Percentiles rank a stretch among this genome's conserved stretches.
Evolutionary conservation across 176 grass and related monocot genomes (phyloP).

Genomic region (Carex myosuroides): DNA sequence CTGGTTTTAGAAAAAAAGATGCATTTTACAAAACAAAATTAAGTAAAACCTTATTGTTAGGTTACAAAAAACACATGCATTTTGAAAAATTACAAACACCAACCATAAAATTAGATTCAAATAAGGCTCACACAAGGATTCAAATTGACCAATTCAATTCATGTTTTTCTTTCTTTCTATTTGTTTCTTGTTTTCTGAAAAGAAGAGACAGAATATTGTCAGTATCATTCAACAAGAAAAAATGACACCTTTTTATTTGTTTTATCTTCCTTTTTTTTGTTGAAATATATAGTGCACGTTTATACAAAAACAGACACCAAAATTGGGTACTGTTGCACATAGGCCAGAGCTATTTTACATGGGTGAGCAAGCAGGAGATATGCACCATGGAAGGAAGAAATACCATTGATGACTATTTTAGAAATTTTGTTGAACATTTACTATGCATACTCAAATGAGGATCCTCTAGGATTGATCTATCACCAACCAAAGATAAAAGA

Average conservation of each 20-base stretch:
- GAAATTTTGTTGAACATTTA: slow-evolving; percentile 10
- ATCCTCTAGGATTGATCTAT: not conserved
- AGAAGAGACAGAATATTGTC: not conserved
- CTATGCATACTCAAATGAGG: not conserved
- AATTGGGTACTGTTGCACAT: not conserved
- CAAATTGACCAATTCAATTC: not conserved
- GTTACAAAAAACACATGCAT: not conserved
- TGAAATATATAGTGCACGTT: not conserved
- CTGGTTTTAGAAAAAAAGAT: not conserved
- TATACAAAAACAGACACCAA: not conserved
- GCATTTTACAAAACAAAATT: not conserved
- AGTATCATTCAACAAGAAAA: not conserved
- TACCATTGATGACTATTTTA: not conserved
- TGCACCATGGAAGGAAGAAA: not conserved
- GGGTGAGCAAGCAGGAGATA: not conserved
- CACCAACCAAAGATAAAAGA: not conserved
- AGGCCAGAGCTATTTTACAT: not conserved
- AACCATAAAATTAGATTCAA: not conserved
- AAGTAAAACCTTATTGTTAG: not conserved
- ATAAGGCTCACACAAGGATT: not conserved
- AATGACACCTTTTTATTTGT: not conserved
- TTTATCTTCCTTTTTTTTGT: not conserved
- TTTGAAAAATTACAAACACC: not conserved
- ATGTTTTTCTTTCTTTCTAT: not conserved
- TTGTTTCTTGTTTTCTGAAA: not conserved